Conservation (phyloP, 2,329 filamentous ascomycete genomes). For the Xylaria sp. region DNA sequence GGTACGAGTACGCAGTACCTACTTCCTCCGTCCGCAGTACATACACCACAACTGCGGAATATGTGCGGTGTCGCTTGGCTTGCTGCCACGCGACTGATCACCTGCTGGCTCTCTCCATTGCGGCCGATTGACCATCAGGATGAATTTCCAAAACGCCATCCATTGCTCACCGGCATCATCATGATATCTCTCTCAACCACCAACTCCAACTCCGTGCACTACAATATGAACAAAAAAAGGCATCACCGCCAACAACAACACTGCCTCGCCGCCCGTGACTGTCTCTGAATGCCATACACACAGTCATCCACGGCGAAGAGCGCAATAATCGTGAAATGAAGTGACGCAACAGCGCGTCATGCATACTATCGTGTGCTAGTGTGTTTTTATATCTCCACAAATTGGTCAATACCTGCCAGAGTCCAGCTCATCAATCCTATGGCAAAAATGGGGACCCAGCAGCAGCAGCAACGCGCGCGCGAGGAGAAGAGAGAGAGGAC, state of each 20-base stretch:
- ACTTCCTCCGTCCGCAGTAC: background rate
- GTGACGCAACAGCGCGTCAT: conserved; percentile 22
- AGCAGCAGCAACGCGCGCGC: too few species aligned
- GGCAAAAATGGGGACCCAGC: conserved; percentile 9
- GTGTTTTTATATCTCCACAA: conserved; percentile 17
- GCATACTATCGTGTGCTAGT: conserved; percentile 3
- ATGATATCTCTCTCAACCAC: background rate
- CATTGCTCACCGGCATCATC: conserved; percentile 2
- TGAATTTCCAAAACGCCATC: conserved; percentile 7
- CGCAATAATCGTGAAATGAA: conserved; percentile 8
- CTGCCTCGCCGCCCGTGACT: background rate
- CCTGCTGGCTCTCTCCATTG: conserved; percentile 9
- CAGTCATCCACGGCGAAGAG: conserved; percentile 7
- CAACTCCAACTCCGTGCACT: background rate
- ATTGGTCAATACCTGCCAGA: conserved; percentile 12
- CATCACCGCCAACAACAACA: too few species aligned
- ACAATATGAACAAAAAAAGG: too few species aligned
- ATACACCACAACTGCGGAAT: background rate
- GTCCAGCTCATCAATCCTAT: conserved; percentile 18
- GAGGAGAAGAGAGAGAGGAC: background rate
- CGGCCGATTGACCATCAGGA: conserved; percentile 6
- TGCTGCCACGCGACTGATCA: conserved; percentile 21
- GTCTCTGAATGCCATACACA: background rate
- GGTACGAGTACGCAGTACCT: background rate
- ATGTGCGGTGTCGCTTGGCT: conserved; percentile 17